A percentile compares a stretch with the other conserved stretches of the same genome.
phyloP scores from a whole-genome alignment of 768 basidiomycete genomes.

The Wakefieldia striispora region DNA sequence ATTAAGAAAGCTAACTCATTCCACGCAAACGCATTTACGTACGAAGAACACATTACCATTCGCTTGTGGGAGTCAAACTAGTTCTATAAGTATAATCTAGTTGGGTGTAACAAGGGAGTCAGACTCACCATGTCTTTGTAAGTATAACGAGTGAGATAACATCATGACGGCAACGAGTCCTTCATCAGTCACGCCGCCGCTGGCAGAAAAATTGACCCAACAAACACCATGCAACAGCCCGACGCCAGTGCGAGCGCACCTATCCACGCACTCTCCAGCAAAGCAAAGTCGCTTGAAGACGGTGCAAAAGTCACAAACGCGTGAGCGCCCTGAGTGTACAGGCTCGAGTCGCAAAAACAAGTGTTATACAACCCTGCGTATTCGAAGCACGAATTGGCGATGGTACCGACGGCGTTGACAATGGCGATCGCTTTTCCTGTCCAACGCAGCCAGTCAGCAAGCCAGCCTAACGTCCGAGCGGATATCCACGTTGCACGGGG shows the following conservation, averaged over 20 bases:
- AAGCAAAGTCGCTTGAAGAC: constrained; percentile 15
- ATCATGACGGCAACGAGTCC: constrained; percentile 18
- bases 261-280: constrained; percentile 35
- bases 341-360: constrained; percentile 33
- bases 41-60: too few relatives aligned
- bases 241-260: constrained; percentile 35
- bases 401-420: constrained; percentile 25
- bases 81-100: too few relatives aligned
- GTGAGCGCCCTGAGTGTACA: constrained; percentile 9
- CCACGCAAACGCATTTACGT: too few relatives aligned
- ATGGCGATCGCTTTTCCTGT: constrained; percentile 29
- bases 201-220: constrained; percentile 30
- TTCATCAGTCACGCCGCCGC: too few relatives aligned
- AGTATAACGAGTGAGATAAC: too few relatives aligned
- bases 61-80: too few relatives aligned
- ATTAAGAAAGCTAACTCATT: too few relatives aligned
- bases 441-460: constrained; percentile 24
- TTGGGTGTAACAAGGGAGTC: too few relatives aligned
- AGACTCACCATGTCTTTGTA: too few relatives aligned
- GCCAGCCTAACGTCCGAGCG: neutral
- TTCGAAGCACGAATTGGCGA: constrained; percentile 30
- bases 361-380: constrained; percentile 25
- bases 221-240: constrained; percentile 22
- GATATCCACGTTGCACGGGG: neutral
- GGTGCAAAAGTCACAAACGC: constrained; percentile 33